Evolutionary conservation across 2,329 filamentous ascomycete species (phyloP).

Genomic region (Colletotrichum filicis): DNA sequence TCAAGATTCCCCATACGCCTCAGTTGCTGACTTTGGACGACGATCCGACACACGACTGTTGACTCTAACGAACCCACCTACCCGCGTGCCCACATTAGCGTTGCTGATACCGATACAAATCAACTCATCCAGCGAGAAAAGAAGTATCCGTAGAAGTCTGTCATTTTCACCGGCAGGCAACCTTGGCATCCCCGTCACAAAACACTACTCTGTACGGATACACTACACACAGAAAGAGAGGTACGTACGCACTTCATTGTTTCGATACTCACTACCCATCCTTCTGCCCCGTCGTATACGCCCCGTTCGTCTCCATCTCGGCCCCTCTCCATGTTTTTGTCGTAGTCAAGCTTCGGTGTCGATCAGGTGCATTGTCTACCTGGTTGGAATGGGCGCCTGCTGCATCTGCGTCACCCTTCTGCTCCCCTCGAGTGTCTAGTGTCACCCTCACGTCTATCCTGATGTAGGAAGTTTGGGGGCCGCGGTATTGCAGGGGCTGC

Average conservation of each 20-base stretch:
- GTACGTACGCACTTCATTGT: constrained; percentile 7
- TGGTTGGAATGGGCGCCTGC: constrained; percentile 6
- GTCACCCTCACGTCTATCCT: constrained; percentile 12
- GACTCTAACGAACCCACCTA: constrained; percentile 22
- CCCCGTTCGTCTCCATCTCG: constrained; percentile 18
- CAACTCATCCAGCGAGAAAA: neutral
- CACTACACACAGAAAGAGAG: neutral
- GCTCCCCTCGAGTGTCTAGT: constrained; percentile 22
- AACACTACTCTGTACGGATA: neutral
- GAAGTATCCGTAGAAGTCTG: neutral
- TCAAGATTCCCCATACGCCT: constrained; percentile 8
- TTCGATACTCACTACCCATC: constrained; percentile 23
- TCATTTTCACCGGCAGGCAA: constrained; percentile 18
- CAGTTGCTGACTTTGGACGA: constrained; percentile 25
- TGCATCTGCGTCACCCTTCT: constrained; percentile 13
- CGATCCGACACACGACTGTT: constrained; percentile 23
- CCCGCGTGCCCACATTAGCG: neutral
- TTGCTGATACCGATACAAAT: constrained; percentile 1
- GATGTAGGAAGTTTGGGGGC: constrained; percentile 7
- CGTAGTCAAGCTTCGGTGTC: constrained; percentile 26
- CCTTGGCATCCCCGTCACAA: neutral
- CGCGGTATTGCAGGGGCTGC: constrained; percentile 4
- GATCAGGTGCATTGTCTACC: constrained; percentile 23
- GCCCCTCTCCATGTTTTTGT: constrained; percentile 13
- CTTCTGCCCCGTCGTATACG: neutral